A percentile compares a stretch with the other conserved stretches of the same genome.
phyloP scores from a whole-genome alignment of 2,329 filamentous ascomycete genomes.

The Aspergillus bombycis region DNA sequence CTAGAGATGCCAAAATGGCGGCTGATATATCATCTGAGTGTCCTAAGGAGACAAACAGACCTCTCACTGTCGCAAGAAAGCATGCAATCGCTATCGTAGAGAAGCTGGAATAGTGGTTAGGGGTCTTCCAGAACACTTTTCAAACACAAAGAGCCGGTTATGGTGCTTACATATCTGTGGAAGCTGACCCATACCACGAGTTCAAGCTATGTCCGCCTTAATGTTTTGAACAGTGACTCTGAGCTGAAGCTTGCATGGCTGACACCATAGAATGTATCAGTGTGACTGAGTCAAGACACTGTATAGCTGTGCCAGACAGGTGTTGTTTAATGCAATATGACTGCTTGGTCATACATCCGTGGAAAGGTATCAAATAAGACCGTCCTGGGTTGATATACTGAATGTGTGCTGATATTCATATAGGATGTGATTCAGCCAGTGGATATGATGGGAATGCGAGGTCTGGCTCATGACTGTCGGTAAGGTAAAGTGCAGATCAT shows the following conservation, averaged over 20 bases:
- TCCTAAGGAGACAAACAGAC: background rate
- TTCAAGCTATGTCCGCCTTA: background rate
- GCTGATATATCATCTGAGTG: background rate
- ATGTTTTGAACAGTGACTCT: background rate
- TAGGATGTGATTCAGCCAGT: constrained; percentile 4
- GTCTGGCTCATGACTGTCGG: background rate
- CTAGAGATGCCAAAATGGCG: too few species aligned
- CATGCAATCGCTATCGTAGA: background rate
- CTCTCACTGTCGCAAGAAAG: background rate
- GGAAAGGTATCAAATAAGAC: background rate
- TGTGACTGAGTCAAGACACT: too few species aligned
- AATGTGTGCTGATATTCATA: background rate
- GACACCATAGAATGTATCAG: too few species aligned
- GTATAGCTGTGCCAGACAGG: background rate
- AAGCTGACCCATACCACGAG: background rate
- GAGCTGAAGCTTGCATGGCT: background rate
- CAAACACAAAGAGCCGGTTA: background rate
- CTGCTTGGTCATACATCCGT: background rate
- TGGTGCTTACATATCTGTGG: background rate
- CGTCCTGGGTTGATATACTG: background rate
- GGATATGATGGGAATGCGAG: constrained; percentile 2
- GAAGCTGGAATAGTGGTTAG: background rate
- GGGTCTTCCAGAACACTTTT: background rate
- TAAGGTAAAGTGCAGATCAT: background rate
- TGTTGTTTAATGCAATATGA: background rate